A percentile compares a stretch with the other conserved stretches of the same genome.
phyloP scores from a whole-genome alignment of 306 rosid species.

The Malus fusca region DNA sequence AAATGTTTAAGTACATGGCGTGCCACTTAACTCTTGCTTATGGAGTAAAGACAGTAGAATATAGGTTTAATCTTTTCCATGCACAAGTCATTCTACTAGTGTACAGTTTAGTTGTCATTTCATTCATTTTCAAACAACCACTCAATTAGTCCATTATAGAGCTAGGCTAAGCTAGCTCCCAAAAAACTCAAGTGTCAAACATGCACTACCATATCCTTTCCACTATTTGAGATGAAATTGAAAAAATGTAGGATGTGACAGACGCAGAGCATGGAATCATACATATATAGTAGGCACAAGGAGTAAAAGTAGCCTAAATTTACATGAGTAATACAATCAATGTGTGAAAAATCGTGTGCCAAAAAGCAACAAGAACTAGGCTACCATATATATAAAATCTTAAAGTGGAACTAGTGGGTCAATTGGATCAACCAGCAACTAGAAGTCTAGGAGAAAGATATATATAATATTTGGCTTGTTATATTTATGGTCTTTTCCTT shows the following conservation, averaged over 20 bases:
- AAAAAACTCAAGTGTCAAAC: background rate
- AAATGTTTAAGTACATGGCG: background rate
- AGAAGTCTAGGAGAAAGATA: background rate
- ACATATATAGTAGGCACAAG: background rate
- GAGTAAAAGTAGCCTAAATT: background rate
- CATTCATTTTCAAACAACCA: background rate
- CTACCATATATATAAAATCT: background rate
- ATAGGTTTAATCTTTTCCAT: background rate
- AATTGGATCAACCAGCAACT: background rate
- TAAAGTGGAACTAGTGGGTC: slow-evolving; percentile 1
- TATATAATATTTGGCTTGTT: too few species aligned
- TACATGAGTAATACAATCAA: background rate
- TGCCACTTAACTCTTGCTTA: background rate
- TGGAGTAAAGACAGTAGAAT: background rate
- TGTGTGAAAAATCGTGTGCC: background rate
- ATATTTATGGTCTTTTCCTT: too few species aligned
- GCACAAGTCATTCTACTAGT: background rate
- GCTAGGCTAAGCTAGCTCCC: background rate
- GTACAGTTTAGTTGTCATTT: background rate
- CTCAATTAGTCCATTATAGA: background rate
- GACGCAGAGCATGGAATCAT: background rate
- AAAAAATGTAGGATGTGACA: slow-evolving; percentile 12
- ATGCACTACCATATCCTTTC: background rate
- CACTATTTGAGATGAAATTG: background rate
- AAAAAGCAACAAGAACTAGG: slow-evolving; percentile 1